Conservation (phyloP, 2,329 filamentous ascomycete species). For the Ceratocystiopsis minuta region DNA sequence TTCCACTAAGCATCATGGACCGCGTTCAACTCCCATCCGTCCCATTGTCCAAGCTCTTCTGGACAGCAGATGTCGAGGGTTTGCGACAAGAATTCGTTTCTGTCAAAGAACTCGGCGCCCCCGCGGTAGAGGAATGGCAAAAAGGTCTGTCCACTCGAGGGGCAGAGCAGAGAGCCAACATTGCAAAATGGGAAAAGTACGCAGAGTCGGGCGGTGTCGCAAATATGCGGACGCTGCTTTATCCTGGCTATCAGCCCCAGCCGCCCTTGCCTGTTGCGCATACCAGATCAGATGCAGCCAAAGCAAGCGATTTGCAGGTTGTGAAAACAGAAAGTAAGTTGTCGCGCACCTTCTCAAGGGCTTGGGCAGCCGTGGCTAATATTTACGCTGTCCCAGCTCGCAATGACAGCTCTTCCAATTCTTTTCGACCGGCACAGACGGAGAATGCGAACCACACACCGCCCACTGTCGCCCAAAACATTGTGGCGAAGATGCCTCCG, state of each 20-base stretch:
- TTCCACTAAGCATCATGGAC: conserved; percentile 38
- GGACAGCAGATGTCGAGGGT: conserved; percentile 40
- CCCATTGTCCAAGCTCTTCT: conserved; percentile 48
- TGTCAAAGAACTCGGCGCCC: conserved; percentile 47
- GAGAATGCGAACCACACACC: too few species aligned
- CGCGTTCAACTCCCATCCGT: conserved; percentile 27
- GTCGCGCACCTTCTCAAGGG: neutral
- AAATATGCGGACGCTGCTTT: conserved; percentile 19
- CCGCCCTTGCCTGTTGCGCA: neutral
- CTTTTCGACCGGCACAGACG: too few species aligned
- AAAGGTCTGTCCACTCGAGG: conserved; percentile 54
- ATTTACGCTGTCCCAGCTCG: too few species aligned
- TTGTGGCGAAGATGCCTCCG: too few species aligned
- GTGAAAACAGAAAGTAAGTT: neutral
- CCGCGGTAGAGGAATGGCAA: conserved; percentile 57
- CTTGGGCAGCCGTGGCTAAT: too few species aligned
- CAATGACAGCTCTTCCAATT: too few species aligned
- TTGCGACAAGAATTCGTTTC: conserved; percentile 44
- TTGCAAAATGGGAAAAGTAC: conserved; percentile 61
- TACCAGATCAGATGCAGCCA: too few species aligned
- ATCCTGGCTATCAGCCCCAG: conserved; percentile 8
- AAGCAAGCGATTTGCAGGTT: too few species aligned
- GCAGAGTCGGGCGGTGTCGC: conserved; percentile 27
- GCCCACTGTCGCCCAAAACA: too few species aligned
- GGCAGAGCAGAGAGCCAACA: conserved; percentile 39